These are phyloP conservation scores for Beauveria bassiana DNA, from an alignment of 2,329 filamentous ascomycete genomes.

Conservation along the genomic window DNA sequence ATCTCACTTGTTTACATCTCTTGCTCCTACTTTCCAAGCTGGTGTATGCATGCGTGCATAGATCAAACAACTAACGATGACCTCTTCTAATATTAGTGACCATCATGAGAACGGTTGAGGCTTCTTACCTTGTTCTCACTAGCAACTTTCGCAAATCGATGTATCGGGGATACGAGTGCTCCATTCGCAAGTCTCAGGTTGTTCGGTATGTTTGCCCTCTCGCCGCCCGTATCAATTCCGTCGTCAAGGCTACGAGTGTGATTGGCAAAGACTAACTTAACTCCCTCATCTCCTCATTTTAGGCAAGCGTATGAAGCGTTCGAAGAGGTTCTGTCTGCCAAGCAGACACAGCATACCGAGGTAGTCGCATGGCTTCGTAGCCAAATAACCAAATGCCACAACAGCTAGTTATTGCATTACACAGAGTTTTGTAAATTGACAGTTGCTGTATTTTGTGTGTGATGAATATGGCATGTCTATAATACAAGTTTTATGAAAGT, in stretches of 20 bases:
- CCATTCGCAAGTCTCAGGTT: slow-evolving; percentile 52
- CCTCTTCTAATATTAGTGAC: slow-evolving; percentile 40
- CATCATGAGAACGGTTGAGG: slow-evolving; percentile 56
- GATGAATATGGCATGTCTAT: not conserved
- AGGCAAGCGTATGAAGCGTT: slow-evolving; percentile 69
- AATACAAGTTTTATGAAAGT: not conserved
- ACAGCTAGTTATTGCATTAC: not conserved
- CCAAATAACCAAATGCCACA: slow-evolving; percentile 32
- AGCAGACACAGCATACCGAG: slow-evolving; percentile 60
- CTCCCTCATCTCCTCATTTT: not conserved
- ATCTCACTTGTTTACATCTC: too few species aligned
- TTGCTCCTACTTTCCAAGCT: not conserved
- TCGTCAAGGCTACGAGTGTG: not conserved
- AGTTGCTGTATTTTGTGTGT: too few species aligned
- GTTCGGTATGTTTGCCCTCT: slow-evolving; percentile 45
- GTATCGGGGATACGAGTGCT: slow-evolving; percentile 48
- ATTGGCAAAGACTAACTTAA: not conserved
- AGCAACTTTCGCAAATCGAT: slow-evolving; percentile 38
- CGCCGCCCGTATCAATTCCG: not conserved
- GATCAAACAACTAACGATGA: not conserved
- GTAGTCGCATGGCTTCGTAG: slow-evolving; percentile 62
- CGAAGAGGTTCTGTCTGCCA: slow-evolving; percentile 54
- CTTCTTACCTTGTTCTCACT: slow-evolving; percentile 57
- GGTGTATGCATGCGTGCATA: not conserved
- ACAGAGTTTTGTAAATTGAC: too few species aligned